Percentiles rank a stretch among this genome's conserved stretches.
Evolutionary conservation across 371 early-diverging fungal genomes (phyloP).

Genomic region (Lichtheimia hyalospora): DNA sequence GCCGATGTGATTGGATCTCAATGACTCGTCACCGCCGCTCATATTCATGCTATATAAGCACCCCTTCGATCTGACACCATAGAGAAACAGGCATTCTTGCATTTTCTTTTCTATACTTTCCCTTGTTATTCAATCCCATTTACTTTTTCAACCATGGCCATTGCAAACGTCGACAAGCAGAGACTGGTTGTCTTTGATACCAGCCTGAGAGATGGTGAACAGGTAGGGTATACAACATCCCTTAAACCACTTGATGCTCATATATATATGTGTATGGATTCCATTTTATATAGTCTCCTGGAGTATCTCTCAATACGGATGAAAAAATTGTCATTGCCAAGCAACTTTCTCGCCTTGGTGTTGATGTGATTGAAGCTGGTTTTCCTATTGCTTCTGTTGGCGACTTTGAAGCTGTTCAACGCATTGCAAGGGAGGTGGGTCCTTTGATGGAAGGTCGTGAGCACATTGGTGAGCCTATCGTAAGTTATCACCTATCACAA

Average conservation of each 20-base stretch:
- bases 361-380: constrained; percentile 94
- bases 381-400: constrained; percentile 93
- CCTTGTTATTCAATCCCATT: neutral
- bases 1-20: constrained; percentile 1
- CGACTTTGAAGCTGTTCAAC: constrained; percentile 94
- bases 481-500: constrained; percentile 27
- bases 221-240: constrained; percentile 51
- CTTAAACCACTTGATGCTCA: neutral
- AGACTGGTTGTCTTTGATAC: constrained; percentile 94
- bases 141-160: constrained; percentile 10
- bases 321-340: constrained; percentile 95
- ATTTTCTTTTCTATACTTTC: neutral
- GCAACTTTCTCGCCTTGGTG: constrained; percentile 88
- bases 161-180: constrained; percentile 40
- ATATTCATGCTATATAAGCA: constrained; percentile 4
- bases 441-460: constrained; percentile 81
- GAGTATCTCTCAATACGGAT: constrained; percentile 87
- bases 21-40: constrained; percentile 5
- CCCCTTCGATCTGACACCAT: constrained; percentile 3
- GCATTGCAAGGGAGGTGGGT: constrained; percentile 91
- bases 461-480: constrained; percentile 80
- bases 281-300: constrained; percentile 78
- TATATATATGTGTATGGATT: neutral
- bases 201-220: constrained; percentile 94
- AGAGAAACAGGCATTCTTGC: too few relatives aligned